phyloP scores from a whole-genome alignment of 768 basidiomycete genomes.

The Auricularia heimuer region DNA sequence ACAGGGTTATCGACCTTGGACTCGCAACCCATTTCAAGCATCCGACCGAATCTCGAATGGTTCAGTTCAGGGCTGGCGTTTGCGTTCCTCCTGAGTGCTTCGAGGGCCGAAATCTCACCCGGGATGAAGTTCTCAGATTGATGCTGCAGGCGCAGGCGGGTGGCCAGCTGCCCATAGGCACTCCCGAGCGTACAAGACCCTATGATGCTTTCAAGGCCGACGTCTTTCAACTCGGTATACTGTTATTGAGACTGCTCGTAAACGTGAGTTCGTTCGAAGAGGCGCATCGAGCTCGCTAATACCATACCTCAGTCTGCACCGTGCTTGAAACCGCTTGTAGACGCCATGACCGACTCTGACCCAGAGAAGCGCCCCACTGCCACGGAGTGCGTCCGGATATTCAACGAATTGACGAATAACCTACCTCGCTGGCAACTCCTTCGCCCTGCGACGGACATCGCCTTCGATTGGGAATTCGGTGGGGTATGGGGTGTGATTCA shows the following conservation, averaged over 20 bases:
- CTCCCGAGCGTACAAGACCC: not conserved
- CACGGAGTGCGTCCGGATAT: not conserved
- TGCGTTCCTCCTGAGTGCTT: not conserved
- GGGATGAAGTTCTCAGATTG: not conserved
- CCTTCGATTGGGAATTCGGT: not conserved
- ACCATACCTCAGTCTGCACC: not conserved
- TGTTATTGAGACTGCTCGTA: not conserved
- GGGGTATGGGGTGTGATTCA: not conserved
- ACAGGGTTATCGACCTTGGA: not conserved
- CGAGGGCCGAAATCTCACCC: not conserved
- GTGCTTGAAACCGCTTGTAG: not conserved
- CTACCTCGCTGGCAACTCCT: not conserved
- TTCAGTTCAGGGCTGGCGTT: not conserved
- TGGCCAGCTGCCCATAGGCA: not conserved
- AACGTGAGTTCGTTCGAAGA: not conserved
- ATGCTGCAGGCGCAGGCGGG: not conserved
- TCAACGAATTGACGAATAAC: not conserved
- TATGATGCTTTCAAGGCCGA: slow-evolving; percentile 1
- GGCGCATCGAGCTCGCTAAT: not conserved
- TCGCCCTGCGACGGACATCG: not conserved
- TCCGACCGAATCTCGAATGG: not conserved
- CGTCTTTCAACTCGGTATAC: not conserved
- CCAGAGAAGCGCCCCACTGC: not conserved
- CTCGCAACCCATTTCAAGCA: not conserved
- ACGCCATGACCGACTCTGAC: slow-evolving; percentile 1